Base-by-base conservation (phyloP, 2,329 filamentous ascomycete species). In the Exophiala calicioides region DNA sequence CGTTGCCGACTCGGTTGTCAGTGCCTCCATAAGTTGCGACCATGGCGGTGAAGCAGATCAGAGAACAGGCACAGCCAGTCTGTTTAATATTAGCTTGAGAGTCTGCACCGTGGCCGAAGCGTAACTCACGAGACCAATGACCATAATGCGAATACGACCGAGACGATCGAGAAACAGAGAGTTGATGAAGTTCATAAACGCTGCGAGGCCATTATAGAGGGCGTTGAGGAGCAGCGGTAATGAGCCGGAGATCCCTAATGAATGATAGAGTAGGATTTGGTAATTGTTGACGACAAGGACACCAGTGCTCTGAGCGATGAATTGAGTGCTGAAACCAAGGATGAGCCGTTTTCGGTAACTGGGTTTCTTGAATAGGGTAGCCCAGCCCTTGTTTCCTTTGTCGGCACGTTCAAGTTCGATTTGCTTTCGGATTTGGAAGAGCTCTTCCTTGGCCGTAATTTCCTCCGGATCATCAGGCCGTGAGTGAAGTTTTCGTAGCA, bases 171-270 rank as follows among this genome's bases (percentile, higher is more conserved):
- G 57, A 43, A 64, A 68, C 24, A 70, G 58, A 0, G 65, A 64
- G 7, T 66, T 71, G 56, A 63, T 67, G 43, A 66, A 62, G 45
- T 71, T 71, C 38, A 64, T 66, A 10, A 63, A 54, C 24, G 69
- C 58, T 1, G 66, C 63, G 23, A 66, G 66, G 7, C 67, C 71
- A 13, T 70, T 60, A 65, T 69, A 74, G 20, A 71, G 51, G 10
- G 69, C 71, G 46, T 64, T 68, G 13, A 74, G 57, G 3, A 74
- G 64, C 18, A 74, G 58, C 4, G 71, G 70, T 61, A 68, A 64
- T 49, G 62, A 65, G 21, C 59, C 62, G 29, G 47, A 55, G 38
- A 66, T 57, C 26, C 62, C 71, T 9, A 74, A 63, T 16, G 49
- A 52, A 27, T 61, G 52, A 57, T 65, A 67, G 42, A 69, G 60